phyloP scores from a whole-genome alignment of 352 stramenopile species.

The Plasmopara halstedii region DNA sequence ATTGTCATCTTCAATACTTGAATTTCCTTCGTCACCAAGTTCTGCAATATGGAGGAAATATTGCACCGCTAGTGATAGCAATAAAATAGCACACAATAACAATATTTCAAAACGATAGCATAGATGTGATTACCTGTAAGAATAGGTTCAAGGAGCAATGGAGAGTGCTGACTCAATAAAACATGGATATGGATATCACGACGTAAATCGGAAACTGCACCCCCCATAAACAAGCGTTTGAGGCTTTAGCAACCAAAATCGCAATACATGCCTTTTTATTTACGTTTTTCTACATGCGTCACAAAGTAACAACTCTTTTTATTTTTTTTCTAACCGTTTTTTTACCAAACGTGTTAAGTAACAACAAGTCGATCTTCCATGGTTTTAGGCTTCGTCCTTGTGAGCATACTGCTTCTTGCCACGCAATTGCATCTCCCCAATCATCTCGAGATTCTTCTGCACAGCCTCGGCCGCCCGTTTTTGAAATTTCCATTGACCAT shows the following conservation, averaged over 20 bases:
- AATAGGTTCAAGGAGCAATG: too few relatives aligned
- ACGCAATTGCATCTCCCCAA: constrained; percentile 81
- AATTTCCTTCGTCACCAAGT: too few relatives aligned
- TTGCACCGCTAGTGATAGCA: constrained; percentile 31
- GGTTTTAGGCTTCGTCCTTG: constrained; percentile 38
- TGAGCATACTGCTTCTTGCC: constrained; percentile 84
- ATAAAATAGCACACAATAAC: background rate
- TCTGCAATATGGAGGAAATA: constrained; percentile 65
- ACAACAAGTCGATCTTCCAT: background rate
- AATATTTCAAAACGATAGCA: background rate
- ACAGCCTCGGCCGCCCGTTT: constrained; percentile 59
- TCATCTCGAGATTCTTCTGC: constrained; percentile 87
- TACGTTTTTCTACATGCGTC: too few relatives aligned
- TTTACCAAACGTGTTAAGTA: background rate
- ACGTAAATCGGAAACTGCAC: too few relatives aligned
- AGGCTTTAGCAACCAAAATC: too few relatives aligned
- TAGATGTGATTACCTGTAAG: constrained; percentile 24
- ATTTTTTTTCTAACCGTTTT: constrained; percentile 17
- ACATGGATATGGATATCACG: too few relatives aligned
- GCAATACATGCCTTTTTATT: too few relatives aligned
- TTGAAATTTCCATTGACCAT: constrained; percentile 73
- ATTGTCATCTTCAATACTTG: too few relatives aligned
- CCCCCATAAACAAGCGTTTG: too few relatives aligned
- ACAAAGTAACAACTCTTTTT: too few relatives aligned
- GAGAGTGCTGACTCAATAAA: too few relatives aligned